Base-by-base conservation (phyloP, 2,329 filamentous ascomycete genomes). In the Domatiomyces globalis region DNA sequence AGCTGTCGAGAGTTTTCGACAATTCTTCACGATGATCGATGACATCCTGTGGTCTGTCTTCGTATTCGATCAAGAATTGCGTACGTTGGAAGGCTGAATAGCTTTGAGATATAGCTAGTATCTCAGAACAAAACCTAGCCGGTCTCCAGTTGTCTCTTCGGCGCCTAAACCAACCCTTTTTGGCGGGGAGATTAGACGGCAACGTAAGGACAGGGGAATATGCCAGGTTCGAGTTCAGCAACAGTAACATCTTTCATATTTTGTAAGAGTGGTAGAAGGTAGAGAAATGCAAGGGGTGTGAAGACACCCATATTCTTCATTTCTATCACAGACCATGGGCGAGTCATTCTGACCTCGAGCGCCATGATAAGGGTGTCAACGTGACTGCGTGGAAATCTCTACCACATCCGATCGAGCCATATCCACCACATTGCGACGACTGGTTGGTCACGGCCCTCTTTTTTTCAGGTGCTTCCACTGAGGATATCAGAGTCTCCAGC, bases 401-500 rank as follows among this genome's bases (percentile, higher is more conserved):
- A 7, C 33, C 12, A 39, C 15, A 15, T 39, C 12, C 9, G 12
- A 39, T 15, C 15, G 29, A 9, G 4, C 29, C 29, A 33, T 2
- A 33, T 33, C 10, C 15, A 15, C 33, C 10, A 15, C 5, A 5
- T 39, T 39, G 33, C 12, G 33, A 39, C 2, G 33, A 39, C 33
- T 39, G 33, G 15, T 2, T 15, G 33, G 33, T 39, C 15, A 10
- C 9, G 12, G 8, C 15, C 33, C 33, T 39, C 33, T 15, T 33
- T 33, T 33, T 2, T 39, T 39, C 12, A 39, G 9, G 12, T 5
- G 12, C 12, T 39, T 39, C 33, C 82, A 74, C 77, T 83, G 65
- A 98, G 81, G 73, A 98, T 98, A 74, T 98, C 92, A 63, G 87
- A 95, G 82, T 96, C 85, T 82, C 90, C 92, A 70, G 89, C 88